These are phyloP conservation scores for Santalum album DNA, from an alignment of 164 flowering plant genomes.

Conservation along the genomic window DNA sequence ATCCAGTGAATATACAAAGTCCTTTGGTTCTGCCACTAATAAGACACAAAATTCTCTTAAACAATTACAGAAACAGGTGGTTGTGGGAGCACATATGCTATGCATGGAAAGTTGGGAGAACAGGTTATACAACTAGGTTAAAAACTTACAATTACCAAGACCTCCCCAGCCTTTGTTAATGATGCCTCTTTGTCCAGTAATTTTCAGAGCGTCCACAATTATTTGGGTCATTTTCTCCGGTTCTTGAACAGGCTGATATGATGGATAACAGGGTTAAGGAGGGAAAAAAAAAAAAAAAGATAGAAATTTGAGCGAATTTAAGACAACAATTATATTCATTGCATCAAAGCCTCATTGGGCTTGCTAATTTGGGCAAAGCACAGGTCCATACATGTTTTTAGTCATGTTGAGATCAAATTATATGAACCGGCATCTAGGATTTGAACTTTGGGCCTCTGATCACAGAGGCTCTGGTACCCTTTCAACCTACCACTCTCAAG, in stretches of 20 bases:
- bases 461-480: too few species aligned
- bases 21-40: slow-evolving; percentile 82
- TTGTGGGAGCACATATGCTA: background rate
- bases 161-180: slow-evolving; percentile 99
- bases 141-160: slow-evolving; percentile 81
- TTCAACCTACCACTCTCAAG: too few species aligned
- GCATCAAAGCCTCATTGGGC: too few species aligned
- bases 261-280: background rate
- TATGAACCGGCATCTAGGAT: too few species aligned
- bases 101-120: background rate
- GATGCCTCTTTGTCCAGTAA: slow-evolving; percentile 88
- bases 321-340: too few species aligned
- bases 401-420: too few species aligned
- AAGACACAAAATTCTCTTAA: slow-evolving; percentile 9
- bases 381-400: too few species aligned
- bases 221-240: slow-evolving; percentile 93
- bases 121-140: background rate
- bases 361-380: too few species aligned
- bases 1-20: slow-evolving; percentile 67
- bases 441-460: too few species aligned
- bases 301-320: too few species aligned
- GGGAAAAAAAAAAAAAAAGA: background rate
- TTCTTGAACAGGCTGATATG: slow-evolving; percentile 83
- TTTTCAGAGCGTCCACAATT: slow-evolving; percentile 81
- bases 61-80: background rate